Evolutionary conservation across 768 basidiomycete species (phyloP).

Genomic region (Trametes sanguinea): DNA sequence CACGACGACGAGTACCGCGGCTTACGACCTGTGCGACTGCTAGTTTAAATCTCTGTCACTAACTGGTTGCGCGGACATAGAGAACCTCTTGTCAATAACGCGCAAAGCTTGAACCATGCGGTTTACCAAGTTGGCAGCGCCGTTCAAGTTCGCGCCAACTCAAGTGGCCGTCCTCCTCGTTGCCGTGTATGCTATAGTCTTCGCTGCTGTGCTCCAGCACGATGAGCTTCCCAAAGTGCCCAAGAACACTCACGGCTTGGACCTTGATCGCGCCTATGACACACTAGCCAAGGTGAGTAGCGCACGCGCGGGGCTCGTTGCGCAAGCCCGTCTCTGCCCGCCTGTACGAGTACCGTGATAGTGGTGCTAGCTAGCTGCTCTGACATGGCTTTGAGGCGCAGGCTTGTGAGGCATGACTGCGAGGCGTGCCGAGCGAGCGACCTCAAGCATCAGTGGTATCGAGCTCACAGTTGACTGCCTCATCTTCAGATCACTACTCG

Average conservation of each 20-base stretch:
- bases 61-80: too few relatives aligned
- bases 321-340: too few relatives aligned
- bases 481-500: conserved; percentile 55
- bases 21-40: too few relatives aligned
- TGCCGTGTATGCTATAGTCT: conserved; percentile 50
- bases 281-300: conserved; percentile 56
- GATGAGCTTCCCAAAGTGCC: conserved; percentile 52
- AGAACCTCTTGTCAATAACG: background rate
- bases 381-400: too few relatives aligned
- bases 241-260: conserved; percentile 39
- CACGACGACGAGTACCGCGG: too few relatives aligned
- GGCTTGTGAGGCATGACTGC: too few relatives aligned
- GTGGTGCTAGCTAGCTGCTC: too few relatives aligned
- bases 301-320: too few relatives aligned
- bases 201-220: conserved; percentile 48
- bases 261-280: conserved; percentile 55
- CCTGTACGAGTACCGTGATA: too few relatives aligned
- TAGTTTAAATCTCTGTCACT: too few relatives aligned
- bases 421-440: too few relatives aligned
- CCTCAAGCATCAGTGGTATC: too few relatives aligned
- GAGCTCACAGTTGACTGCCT: background rate
- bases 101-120: background rate
- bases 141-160: conserved; percentile 39
- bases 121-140: conserved; percentile 1
- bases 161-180: conserved; percentile 50